Percentiles rank a stretch among this genome's conserved stretches.
phyloP scores from a whole-genome alignment of 2,329 filamentous ascomycete species.

The Colletotrichum brevisporum region DNA sequence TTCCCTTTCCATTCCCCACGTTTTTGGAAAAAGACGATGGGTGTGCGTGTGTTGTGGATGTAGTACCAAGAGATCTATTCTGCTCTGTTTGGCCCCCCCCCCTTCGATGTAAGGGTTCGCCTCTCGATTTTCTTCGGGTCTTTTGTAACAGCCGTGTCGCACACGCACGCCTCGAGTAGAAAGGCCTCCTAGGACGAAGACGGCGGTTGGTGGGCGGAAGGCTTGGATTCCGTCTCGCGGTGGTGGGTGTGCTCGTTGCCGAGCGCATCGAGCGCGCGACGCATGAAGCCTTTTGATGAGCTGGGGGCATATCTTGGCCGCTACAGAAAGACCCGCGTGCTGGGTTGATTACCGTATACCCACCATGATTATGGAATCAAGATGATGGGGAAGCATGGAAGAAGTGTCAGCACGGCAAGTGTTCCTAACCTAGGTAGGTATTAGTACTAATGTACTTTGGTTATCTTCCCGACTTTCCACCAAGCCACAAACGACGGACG shows the following conservation, averaged over 20 bases:
- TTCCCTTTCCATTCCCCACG: conserved; percentile 29
- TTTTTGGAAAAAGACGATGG: not conserved
- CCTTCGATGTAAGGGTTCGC: conserved; percentile 15
- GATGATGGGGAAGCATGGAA: not conserved
- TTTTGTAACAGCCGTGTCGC: not conserved
- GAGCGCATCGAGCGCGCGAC: conserved; percentile 16
- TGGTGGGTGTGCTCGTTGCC: not conserved
- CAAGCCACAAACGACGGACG: too few species aligned
- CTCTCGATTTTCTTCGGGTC: too few species aligned
- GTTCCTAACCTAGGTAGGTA: not conserved
- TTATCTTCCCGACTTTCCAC: too few species aligned
- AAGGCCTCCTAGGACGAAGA: not conserved
- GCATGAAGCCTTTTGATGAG: conserved; percentile 10
- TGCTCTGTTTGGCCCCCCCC: not conserved
- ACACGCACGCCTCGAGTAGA: not conserved
- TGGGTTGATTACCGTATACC: conserved; percentile 14
- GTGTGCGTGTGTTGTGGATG: not conserved
- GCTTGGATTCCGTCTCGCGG: not conserved
- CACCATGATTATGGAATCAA: not conserved
- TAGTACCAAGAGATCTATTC: conserved; percentile 5
- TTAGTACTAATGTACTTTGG: too few species aligned
- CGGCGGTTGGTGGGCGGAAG: not conserved
- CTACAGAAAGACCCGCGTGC: not conserved
- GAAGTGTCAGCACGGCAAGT: not conserved
- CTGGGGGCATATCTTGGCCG: conserved; percentile 1